Base-by-base conservation (phyloP, 1,284 basidiomycete species). In the Trichosporon coremiiforme region DNA sequence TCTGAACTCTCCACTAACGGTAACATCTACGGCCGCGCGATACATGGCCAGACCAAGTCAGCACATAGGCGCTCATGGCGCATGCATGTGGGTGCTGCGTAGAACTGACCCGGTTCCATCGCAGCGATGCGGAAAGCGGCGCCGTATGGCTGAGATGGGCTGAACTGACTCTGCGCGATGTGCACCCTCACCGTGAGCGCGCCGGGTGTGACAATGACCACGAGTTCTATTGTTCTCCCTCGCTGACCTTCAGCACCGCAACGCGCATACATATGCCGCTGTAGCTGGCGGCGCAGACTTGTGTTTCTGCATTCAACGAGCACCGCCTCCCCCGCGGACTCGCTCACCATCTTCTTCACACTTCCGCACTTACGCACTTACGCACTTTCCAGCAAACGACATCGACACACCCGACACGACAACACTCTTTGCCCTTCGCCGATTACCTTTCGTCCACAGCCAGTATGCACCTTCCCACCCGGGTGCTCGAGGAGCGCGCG, bases 261-360 rank as follows among this genome's bases (percentile, higher is more conserved):
- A 25, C 20, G 50, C 50, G 50, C 50, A 53, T 53, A 53, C 50
- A 53, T 53, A 53, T 53, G 20, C 50, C 9, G 50, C n/a, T 17
- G 17, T 17, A 2, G 22, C 9, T 22, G 50, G 22, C 50, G 50
- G 50, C 20, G 20, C 20, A 25, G 47, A 53, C 20, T 53, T 53
- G n/a, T 12, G 25, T 53, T 53, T 25, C 50, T 53, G 50, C 50
- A 53, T 22, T 17, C n/a, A 17, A 17, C 22, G 50, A 22, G 50
- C 50, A 53, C 50, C 50, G 50, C 50, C 50, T 53, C 50, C n/a
- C 50, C 50, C n/a, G 50, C 41, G 41, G n/a, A 45, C 50, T 53
- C 50, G 50, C 50, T 17, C 6, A 6, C 8, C n/a, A 17, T 12
- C 15, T 17, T 41, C 15, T 15, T 7, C 17, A 47, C n/a, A n/a